Evolutionary conservation across 2,329 filamentous ascomycete species (phyloP).

Genomic region (Fusarium palustre): DNA sequence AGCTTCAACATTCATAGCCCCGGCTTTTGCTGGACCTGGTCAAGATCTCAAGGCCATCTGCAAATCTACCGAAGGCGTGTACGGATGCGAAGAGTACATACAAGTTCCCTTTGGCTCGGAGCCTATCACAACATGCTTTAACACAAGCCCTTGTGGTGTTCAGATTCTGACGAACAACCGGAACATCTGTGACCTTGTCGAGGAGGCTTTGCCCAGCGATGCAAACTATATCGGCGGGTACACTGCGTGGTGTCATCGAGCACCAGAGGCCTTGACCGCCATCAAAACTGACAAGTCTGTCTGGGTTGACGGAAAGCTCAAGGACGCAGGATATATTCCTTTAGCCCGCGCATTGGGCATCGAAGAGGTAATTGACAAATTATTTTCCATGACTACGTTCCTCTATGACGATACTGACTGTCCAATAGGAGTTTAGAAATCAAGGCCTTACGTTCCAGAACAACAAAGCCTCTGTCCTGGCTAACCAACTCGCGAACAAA

Average conservation of each 20-base stretch:
- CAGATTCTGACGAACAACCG: constrained; percentile 19
- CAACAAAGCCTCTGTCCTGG: constrained; percentile 15
- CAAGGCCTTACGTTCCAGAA: constrained; percentile 7
- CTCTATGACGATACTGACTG: not conserved
- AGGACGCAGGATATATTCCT: not conserved
- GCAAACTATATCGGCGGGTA: constrained; percentile 13
- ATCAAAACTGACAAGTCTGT: constrained; percentile 16
- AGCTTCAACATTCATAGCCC: not conserved
- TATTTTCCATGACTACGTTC: not conserved
- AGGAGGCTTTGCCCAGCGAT: constrained; percentile 9
- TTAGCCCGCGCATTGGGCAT: not conserved
- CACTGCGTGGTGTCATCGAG: constrained; percentile 5
- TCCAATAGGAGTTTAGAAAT: not conserved
- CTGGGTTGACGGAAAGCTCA: constrained; percentile 25
- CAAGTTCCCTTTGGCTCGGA: constrained; percentile 26
- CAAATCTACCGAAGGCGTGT: constrained; percentile 29
- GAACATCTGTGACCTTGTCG: constrained; percentile 28
- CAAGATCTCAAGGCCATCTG: constrained; percentile 27
- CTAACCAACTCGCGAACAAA: constrained; percentile 22
- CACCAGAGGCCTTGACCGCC: constrained; percentile 13
- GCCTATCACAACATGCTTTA: constrained; percentile 19
- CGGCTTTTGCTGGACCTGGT: constrained; percentile 13
- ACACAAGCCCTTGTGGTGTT: constrained; percentile 29
- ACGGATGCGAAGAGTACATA: constrained; percentile 20
- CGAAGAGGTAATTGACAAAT: constrained; percentile 2